Conservation (phyloP, 257 asterid species). For the Agastache rugosa region DNA sequence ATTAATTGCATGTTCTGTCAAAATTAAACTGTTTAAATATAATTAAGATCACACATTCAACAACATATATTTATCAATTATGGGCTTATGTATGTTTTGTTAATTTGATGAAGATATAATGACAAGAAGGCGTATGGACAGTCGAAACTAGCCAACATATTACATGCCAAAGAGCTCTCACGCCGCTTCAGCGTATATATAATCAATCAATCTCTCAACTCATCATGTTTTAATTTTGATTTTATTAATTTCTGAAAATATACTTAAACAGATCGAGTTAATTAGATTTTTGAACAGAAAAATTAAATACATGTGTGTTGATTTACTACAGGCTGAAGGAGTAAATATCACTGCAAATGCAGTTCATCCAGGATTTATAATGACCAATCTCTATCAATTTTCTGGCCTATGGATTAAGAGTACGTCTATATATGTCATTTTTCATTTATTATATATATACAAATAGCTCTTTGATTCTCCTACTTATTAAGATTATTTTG, state of each 20-base stretch:
- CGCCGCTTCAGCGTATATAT: constrained; percentile 50
- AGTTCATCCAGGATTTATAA: constrained; percentile 81
- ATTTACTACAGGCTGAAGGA: constrained; percentile 65
- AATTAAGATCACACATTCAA: too few species aligned
- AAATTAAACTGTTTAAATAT: too few species aligned
- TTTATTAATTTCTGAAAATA: too few species aligned
- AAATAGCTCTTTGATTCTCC: not conserved
- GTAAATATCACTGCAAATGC: constrained; percentile 77
- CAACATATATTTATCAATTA: too few species aligned
- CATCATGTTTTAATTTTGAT: too few species aligned
- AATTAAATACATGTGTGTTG: not conserved
- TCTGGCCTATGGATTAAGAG: constrained; percentile 58
- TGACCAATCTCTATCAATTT: constrained; percentile 75
- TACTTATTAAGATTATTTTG: not conserved
- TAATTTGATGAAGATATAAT: constrained; percentile 48
- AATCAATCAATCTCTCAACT: too few species aligned
- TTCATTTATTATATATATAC: too few species aligned
- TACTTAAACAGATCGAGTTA: too few species aligned
- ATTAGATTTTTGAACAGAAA: not conserved
- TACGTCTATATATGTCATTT: not conserved
- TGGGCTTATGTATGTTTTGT: too few species aligned
- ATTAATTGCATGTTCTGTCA: too few species aligned
- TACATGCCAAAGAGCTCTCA: constrained; percentile 74
- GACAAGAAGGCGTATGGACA: constrained; percentile 77
- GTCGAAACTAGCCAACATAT: constrained; percentile 73